phyloP scores from a whole-genome alignment of 108 stramenopile genomes.

The Cyclotella cryptica region DNA sequence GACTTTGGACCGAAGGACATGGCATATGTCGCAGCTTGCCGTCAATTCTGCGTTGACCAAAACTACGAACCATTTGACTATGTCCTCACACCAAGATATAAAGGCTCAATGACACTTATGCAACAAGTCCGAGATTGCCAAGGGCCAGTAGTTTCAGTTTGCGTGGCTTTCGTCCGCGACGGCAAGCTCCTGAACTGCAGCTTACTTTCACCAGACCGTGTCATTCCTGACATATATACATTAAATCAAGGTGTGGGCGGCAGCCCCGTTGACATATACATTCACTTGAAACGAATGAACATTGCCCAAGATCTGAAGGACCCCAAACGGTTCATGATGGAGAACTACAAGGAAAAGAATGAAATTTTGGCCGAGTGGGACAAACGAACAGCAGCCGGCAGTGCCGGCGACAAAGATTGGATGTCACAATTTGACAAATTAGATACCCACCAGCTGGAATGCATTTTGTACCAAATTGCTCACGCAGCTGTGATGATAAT shows the following conservation, averaged over 20 bases:
- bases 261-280: constrained; percentile 53
- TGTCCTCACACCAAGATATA: constrained; percentile 59
- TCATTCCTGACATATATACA: constrained; percentile 59
- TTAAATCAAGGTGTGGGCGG: constrained; percentile 49
- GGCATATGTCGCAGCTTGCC: constrained; percentile 48
- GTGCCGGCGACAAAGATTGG: constrained; percentile 23
- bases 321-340: constrained; percentile 51
- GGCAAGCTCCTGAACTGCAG: constrained; percentile 55
- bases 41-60: constrained; percentile 43
- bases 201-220: constrained; percentile 50
- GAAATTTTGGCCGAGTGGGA: constrained; percentile 52
- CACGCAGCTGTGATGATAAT: constrained; percentile 33
- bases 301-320: constrained; percentile 32
- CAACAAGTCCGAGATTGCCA: constrained; percentile 33
- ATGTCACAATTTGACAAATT: constrained; percentile 30
- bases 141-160: constrained; percentile 50
- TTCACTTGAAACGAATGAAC: constrained; percentile 43
- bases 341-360: constrained; percentile 57
- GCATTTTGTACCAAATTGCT: constrained; percentile 17
- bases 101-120: constrained; percentile 50
- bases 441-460: constrained; percentile 25
- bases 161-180: constrained; percentile 49
- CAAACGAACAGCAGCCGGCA: constrained; percentile 25
- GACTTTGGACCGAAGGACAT: constrained; percentile 51
- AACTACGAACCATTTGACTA: constrained; percentile 56